These are phyloP conservation scores for Cladosporium austrohemisphaericum DNA, from an alignment of 2,329 filamentous ascomycete genomes.

Conservation along the genomic window DNA sequence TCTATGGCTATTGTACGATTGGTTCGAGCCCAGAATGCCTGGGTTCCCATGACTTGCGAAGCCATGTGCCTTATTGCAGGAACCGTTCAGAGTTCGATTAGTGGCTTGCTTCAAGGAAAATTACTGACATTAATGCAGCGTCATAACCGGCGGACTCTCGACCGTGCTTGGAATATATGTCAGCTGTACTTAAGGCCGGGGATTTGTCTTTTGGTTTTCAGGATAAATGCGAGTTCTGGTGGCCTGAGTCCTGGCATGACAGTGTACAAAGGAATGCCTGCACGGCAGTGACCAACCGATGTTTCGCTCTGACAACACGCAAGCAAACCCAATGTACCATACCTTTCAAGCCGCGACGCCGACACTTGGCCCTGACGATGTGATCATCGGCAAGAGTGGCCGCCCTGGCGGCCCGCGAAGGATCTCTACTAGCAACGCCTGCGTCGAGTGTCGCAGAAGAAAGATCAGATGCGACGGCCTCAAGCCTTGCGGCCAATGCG, in stretches of 20 bases:
- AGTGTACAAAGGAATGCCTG: conserved; percentile 13
- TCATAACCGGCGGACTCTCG: conserved; percentile 6
- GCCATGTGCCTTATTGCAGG: conserved; percentile 15
- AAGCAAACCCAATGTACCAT: conserved; percentile 38
- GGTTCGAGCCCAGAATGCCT: not conserved
- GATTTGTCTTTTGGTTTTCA: not conserved
- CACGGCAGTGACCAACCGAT: conserved; percentile 9
- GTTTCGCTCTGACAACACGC: conserved; percentile 6
- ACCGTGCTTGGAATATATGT: not conserved
- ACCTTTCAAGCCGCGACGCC: conserved; percentile 39
- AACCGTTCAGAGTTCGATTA: conserved; percentile 5
- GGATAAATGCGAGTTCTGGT: not conserved
- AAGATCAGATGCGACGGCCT: conserved; percentile 83
- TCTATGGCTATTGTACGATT: conserved; percentile 9
- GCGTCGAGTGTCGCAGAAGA: conserved; percentile 71
- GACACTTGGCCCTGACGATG: conserved; percentile 33
- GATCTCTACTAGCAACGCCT: conserved; percentile 57
- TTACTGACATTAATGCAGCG: conserved; percentile 4
- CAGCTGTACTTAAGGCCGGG: conserved; percentile 6
- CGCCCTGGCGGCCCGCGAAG: conserved; percentile 38
- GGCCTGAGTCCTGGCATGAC: conserved; percentile 5
- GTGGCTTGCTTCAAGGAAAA: conserved; percentile 5
- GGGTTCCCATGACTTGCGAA: conserved; percentile 11
- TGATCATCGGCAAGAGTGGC: conserved; percentile 35
- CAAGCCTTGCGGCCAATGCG: conserved; percentile 77